phyloP scores from a whole-genome alignment of 495 filamentous ascomycete genomes.

The Aspergillus baeticus region DNA sequence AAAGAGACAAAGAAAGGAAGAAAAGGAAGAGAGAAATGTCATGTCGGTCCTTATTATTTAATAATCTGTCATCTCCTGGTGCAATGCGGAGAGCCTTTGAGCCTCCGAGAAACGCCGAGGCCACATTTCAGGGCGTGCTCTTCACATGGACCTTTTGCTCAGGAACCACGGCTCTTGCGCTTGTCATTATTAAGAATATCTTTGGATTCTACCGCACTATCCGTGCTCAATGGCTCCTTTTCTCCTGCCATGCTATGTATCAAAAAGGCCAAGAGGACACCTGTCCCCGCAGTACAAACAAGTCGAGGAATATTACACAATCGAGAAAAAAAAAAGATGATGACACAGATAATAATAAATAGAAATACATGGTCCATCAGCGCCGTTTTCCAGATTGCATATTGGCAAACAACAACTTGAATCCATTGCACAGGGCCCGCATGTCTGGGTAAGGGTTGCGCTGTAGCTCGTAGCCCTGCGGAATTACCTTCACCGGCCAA shows the following conservation, averaged over 20 bases:
- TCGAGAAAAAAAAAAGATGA: slow-evolving; percentile 23
- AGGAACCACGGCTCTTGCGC: slow-evolving; percentile 7
- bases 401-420: slow-evolving; percentile 63
- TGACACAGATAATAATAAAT: slow-evolving; percentile 5
- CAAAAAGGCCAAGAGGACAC: slow-evolving; percentile 4
- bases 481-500: slow-evolving; percentile 90
- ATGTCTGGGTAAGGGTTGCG: slow-evolving; percentile 89
- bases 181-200: background rate
- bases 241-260: slow-evolving; percentile 10
- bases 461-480: slow-evolving; percentile 83
- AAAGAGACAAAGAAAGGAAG: background rate
- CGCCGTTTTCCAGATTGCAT: slow-evolving; percentile 46
- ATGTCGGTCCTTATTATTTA: slow-evolving; percentile 1
- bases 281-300: background rate
- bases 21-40: background rate
- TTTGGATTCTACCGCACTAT: background rate
- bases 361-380: slow-evolving; percentile 14
- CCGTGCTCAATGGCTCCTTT: slow-evolving; percentile 3
- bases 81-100: slow-evolving; percentile 7
- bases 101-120: slow-evolving; percentile 18
- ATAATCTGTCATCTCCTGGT: background rate
- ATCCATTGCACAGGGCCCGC: slow-evolving; percentile 88
- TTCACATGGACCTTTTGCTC: slow-evolving; percentile 7
- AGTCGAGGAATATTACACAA: slow-evolving; percentile 20
- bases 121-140: background rate